Percentiles rank a stretch among this genome's conserved stretches.
These are phyloP conservation scores for Globisporangium sylvaticum DNA, from an alignment of 352 stramenopile species.

Conservation along the genomic window DNA sequence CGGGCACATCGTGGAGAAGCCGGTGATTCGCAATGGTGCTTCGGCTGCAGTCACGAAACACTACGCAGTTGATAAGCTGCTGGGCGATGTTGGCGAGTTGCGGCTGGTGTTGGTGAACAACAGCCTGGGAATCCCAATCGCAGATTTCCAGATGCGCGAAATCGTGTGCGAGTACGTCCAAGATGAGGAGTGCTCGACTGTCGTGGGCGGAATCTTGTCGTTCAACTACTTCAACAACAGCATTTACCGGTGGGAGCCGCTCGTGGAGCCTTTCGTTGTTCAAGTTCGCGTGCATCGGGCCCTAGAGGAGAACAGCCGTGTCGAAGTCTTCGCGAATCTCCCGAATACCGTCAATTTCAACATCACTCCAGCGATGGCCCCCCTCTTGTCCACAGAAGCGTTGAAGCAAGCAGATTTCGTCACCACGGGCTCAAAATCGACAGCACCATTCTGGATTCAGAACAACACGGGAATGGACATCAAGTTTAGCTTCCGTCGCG, in stretches of 20 bases:
- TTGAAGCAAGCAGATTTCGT: conserved; percentile 84
- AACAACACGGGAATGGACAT: conserved; percentile 81
- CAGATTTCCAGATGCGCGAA: conserved; percentile 82
- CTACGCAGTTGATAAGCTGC: conserved; percentile 75
- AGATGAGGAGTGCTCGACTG: conserved; percentile 81
- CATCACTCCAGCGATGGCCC: conserved; percentile 84
- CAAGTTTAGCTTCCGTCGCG: conserved; percentile 86
- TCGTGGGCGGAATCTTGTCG: conserved; percentile 68
- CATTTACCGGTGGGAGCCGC: conserved; percentile 87
- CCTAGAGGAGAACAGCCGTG: conserved; percentile 63
- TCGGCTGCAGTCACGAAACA: neutral
- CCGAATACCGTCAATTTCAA: conserved; percentile 87
- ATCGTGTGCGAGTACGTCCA: conserved; percentile 88
- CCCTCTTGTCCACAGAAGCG: conserved; percentile 72
- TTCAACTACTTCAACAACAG: conserved; percentile 92
- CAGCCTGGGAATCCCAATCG: conserved; percentile 81
- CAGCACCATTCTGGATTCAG: conserved; percentile 86
- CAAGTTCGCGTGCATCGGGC: conserved; percentile 71
- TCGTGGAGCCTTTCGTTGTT: conserved; percentile 79
- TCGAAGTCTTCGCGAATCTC: conserved; percentile 81
- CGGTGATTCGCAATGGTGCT: neutral
- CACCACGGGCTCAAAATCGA: conserved; percentile 82
- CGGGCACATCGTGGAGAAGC: conserved; percentile 2
- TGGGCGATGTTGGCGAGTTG: conserved; percentile 81
- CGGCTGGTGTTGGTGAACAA: conserved; percentile 88